These are phyloP conservation scores for Carex kokanica DNA, from an alignment of 176 grass and related monocot genomes.

Conservation along the genomic window DNA sequence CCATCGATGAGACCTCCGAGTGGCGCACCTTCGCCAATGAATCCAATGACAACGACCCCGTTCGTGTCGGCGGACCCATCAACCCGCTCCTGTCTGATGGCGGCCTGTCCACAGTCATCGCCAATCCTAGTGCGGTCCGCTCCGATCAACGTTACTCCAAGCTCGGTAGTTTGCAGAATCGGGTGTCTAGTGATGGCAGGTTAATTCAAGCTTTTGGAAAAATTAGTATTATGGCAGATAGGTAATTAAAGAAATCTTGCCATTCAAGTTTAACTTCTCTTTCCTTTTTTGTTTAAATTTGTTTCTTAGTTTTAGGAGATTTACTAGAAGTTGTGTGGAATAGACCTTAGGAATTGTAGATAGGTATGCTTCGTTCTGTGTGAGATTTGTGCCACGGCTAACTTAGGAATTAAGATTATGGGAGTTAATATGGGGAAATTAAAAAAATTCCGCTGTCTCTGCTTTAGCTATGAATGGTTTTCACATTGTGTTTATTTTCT, in stretches of 20 bases:
- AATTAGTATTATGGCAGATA: slow-evolving; percentile 70
- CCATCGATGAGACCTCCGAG: slow-evolving; percentile 75
- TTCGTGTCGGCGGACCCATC: slow-evolving; percentile 55
- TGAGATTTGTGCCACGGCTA: no score
- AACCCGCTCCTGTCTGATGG: slow-evolving; percentile 68
- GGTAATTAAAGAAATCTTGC: slow-evolving; percentile 14
- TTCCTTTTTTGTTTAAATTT: neutral
- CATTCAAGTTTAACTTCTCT: neutral
- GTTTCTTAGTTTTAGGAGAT: neutral
- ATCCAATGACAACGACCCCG: slow-evolving; percentile 61
- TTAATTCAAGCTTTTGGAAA: slow-evolving; percentile 70
- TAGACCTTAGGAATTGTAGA: no score
- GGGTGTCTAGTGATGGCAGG: slow-evolving; percentile 53
- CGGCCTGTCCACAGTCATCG: slow-evolving; percentile 63
- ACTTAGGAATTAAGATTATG: no score
- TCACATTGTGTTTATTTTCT: neutral
- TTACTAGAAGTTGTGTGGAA: neutral
- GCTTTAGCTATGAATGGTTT: no score
- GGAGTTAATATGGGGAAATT: neutral
- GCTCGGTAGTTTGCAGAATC: slow-evolving; percentile 63
- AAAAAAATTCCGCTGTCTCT: no score
- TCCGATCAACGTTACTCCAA: slow-evolving; percentile 48
- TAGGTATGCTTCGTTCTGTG: no score
- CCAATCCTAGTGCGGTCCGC: slow-evolving; percentile 54
- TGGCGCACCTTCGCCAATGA: slow-evolving; percentile 79